Conservation (phyloP, 2,329 filamentous ascomycete genomes). For the Amauroascus niger region DNA sequence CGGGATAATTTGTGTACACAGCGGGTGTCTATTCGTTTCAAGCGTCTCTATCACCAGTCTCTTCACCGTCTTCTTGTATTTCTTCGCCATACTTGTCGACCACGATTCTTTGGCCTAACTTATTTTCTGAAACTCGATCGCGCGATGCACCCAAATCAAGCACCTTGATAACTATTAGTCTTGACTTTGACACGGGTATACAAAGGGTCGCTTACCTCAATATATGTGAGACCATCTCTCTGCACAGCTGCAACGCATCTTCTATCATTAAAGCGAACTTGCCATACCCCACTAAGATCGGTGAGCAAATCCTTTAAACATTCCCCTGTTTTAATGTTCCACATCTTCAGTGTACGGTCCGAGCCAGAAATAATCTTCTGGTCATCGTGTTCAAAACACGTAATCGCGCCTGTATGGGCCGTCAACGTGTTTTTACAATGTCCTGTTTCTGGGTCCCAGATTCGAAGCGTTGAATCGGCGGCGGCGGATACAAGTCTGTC, state of each 20-base stretch:
- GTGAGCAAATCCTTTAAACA: slow-evolving; percentile 88
- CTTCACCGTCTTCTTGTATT: slow-evolving; percentile 29
- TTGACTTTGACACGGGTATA: slow-evolving; percentile 9
- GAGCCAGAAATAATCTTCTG: slow-evolving; percentile 95
- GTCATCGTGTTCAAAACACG: slow-evolving; percentile 95
- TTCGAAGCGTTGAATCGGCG: slow-evolving; percentile 85
- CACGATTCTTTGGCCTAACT: slow-evolving; percentile 66
- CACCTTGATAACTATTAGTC: slow-evolving; percentile 50
- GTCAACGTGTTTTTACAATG: slow-evolving; percentile 82
- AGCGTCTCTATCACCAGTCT: slow-evolving; percentile 15
- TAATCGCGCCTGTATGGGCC: slow-evolving; percentile 93
- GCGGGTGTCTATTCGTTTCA: slow-evolving; percentile 18
- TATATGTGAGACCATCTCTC: slow-evolving; percentile 81
- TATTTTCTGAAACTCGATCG: slow-evolving; percentile 68
- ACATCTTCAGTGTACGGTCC: slow-evolving; percentile 95
- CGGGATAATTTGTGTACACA: not conserved
- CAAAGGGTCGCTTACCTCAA: slow-evolving; percentile 60
- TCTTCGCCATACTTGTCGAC: slow-evolving; percentile 36
- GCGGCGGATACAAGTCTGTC: slow-evolving; percentile 89
- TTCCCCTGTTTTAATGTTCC: slow-evolving; percentile 86
- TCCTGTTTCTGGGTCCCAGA: slow-evolving; percentile 92
- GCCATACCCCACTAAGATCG: slow-evolving; percentile 94
- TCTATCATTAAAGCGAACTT: slow-evolving; percentile 93
- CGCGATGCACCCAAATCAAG: slow-evolving; percentile 92
- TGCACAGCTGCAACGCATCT: slow-evolving; percentile 95